phyloP scores from a whole-genome alignment of 2,329 filamentous ascomycete genomes.

The Sclerotinia trifoliorum region DNA sequence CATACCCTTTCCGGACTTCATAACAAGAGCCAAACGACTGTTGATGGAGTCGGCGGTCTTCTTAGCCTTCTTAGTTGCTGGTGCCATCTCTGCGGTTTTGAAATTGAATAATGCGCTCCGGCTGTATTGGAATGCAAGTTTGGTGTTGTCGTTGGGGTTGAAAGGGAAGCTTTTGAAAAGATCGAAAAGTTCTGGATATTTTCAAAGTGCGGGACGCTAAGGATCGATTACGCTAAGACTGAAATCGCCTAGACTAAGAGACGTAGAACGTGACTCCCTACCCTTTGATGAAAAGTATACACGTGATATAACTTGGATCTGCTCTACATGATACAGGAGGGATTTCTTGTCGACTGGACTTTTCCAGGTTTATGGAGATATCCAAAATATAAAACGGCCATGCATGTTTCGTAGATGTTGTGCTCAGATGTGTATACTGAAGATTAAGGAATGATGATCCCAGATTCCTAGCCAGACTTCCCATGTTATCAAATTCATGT shows the following conservation, averaged over 20 bases:
- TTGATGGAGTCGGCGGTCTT: conserved; percentile 79
- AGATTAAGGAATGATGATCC: neutral
- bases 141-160: conserved; percentile 22
- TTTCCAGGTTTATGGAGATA: neutral
- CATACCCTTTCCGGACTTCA: conserved; percentile 63
- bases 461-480: neutral
- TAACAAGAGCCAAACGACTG: conserved; percentile 60
- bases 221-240: neutral
- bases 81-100: conserved; percentile 46
- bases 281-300: rapidly evolving
- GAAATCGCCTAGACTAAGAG: neutral
- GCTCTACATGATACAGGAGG: conserved; percentile 1
- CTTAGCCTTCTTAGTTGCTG: conserved; percentile 67
- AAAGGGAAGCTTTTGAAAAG: neutral
- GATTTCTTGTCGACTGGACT: neutral
- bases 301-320: neutral
- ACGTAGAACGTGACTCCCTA: no score
- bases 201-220: conserved; percentile 15
- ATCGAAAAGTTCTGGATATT: conserved; percentile 12
- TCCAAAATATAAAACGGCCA: neutral
- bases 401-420: neutral
- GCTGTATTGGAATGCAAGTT: conserved; percentile 26
- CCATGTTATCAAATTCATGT: neutral
- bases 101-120: conserved; percentile 43
- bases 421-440: neutral